Evolutionary conservation across 805 yeast species (phyloP).

Genomic region (Lipomyces yamanashiensis): DNA sequence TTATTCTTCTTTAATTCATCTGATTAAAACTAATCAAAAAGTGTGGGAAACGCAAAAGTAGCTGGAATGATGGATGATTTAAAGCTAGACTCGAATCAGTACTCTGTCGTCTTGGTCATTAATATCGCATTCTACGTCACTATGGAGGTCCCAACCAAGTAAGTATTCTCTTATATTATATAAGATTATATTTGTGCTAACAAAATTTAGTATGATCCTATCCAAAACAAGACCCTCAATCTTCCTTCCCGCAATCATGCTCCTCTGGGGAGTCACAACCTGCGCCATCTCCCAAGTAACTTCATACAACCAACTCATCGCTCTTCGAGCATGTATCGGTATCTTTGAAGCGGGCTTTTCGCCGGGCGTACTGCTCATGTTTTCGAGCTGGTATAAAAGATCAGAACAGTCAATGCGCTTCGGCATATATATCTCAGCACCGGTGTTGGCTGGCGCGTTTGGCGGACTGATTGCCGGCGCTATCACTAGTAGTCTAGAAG

Average conservation of each 20-base stretch:
- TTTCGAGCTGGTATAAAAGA: conserved; percentile 55
- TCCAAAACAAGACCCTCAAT: conserved; percentile 36
- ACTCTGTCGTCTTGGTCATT: conserved; percentile 52
- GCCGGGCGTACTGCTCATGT: conserved; percentile 50
- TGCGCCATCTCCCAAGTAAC: conserved; percentile 56
- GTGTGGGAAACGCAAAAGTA: conserved; percentile 54
- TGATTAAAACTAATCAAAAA: neutral
- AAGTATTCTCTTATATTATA: conserved; percentile 42
- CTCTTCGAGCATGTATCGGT: conserved; percentile 49
- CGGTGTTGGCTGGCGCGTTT: conserved; percentile 63
- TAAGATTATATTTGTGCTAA: conserved; percentile 38
- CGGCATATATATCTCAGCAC: conserved; percentile 63
- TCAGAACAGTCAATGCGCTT: conserved; percentile 64
- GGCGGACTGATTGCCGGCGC: conserved; percentile 69
- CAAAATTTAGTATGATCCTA: conserved; percentile 15
- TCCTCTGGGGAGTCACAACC: conserved; percentile 62
- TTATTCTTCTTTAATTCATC: neutral
- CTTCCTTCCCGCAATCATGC: conserved; percentile 44
- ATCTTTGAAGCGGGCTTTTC: conserved; percentile 54
- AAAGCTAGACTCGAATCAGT: conserved; percentile 50
- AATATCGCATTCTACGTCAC: conserved; percentile 43
- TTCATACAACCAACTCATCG: conserved; percentile 42
- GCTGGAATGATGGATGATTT: conserved; percentile 52
- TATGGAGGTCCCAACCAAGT: conserved; percentile 50
- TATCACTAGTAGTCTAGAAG: conserved; percentile 53